Percentiles rank a stretch among this genome's conserved stretches.
These are phyloP conservation scores for Cornus suecica DNA, from an alignment of 148 eudicot species.

Conservation along the genomic window DNA sequence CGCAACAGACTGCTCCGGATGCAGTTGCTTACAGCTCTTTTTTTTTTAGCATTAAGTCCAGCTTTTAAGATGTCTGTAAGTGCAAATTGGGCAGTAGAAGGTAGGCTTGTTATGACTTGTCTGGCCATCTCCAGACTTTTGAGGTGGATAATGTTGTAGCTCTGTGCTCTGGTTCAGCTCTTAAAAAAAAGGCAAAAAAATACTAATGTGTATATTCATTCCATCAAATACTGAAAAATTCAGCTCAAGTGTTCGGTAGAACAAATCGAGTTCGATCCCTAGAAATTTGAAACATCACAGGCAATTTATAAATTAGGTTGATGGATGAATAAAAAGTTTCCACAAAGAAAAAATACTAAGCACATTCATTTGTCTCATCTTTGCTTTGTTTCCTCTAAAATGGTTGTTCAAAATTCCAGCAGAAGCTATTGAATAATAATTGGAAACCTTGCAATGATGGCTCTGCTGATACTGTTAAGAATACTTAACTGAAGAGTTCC, in stretches of 20 bases:
- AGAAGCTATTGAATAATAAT: not conserved
- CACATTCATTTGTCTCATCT: not conserved
- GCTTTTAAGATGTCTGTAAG: too few species aligned
- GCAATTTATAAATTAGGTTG: not conserved
- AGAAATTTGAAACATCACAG: not conserved
- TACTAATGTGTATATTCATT: too few species aligned
- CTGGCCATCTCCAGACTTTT: too few species aligned
- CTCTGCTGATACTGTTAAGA: not conserved
- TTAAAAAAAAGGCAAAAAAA: too few species aligned
- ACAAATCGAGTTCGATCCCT: not conserved
- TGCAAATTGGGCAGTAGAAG: too few species aligned
- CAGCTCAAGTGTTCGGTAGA: not conserved
- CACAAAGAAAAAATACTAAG: not conserved
- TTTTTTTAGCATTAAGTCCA: too few species aligned
- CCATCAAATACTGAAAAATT: not conserved
- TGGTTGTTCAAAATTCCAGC: not conserved
- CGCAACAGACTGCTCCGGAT: too few species aligned
- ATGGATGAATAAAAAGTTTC: not conserved
- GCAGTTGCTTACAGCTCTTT: too few species aligned
- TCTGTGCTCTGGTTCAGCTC: too few species aligned
- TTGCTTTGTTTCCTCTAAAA: not conserved
- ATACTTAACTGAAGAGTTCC: conserved; percentile 53
- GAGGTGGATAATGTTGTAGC: too few species aligned
- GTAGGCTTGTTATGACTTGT: too few species aligned
- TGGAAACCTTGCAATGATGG: not conserved